phyloP scores from a whole-genome alignment of 257 asterid species.

The Datura wrightii region DNA sequence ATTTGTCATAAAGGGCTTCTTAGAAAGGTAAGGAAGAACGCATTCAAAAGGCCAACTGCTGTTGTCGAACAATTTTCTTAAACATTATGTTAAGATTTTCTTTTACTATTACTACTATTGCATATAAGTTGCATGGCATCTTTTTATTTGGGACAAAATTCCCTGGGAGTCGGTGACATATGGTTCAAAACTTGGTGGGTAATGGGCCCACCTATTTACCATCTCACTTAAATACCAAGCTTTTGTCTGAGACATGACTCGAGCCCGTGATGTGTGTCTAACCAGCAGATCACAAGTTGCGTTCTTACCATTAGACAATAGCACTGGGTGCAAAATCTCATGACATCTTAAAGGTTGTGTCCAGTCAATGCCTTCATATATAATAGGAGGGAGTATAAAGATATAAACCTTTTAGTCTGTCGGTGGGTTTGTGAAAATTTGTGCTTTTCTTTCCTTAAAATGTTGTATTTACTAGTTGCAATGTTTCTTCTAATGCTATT shows the following conservation, averaged over 20 bases:
- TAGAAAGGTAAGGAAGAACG: background rate
- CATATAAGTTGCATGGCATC: background rate
- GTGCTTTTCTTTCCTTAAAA: background rate
- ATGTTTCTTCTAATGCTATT: background rate
- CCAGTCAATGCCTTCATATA: no score
- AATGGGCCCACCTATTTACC: background rate
- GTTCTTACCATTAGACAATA: background rate
- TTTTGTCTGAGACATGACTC: background rate
- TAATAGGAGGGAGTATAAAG: conserved; percentile 10
- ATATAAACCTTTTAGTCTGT: background rate
- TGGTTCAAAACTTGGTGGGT: background rate
- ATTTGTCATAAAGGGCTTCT: background rate
- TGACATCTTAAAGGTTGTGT: background rate
- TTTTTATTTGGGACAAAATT: background rate
- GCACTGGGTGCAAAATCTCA: background rate
- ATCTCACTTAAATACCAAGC: conserved; percentile 1
- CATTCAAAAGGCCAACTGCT: background rate
- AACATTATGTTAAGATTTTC: background rate
- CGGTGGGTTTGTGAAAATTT: conserved; percentile 10
- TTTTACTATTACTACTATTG: background rate
- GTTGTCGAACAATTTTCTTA: background rate
- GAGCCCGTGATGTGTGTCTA: background rate
- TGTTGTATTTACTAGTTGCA: background rate
- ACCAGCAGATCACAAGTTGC: background rate
- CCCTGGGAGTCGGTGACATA: background rate